Base-by-base conservation (phyloP, 495 filamentous ascomycete genomes). In the Cryomyces antarcticus region DNA sequence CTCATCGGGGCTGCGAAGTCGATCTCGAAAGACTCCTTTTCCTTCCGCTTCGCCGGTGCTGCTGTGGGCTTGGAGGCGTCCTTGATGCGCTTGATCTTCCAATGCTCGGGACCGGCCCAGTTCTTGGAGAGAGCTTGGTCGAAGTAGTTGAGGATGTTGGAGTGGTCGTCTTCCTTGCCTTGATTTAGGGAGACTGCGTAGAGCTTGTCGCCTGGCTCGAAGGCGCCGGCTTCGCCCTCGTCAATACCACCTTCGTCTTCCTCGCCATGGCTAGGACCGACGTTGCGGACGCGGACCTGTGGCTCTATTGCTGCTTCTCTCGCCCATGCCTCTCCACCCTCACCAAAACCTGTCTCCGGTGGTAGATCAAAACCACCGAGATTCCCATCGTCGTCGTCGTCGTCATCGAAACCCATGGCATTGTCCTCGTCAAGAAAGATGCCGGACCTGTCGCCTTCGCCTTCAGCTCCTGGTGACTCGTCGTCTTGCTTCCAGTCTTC, bases 91-190 rank as follows among this genome's bases (percentile, higher is more conserved):
- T 82, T 70, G 52, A 99, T 96, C 50, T 87, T 75, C 89, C 89
- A 99, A 61, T 99, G 92, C 57, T 99, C 92, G 33, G 89, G 89
- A 39, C 85, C 92, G n/a, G 82, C 84, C 89, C 89, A 99, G 58
- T 94, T 96, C 68, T 92, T 93, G 51, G 81, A 75, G 28, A 94
- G 63, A 6, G 88, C 86, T 52, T 93, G 78, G 59, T 99, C 89
- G 55, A 99, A 99, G 62, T 95, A 99, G 52, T 79, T 80, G 12
- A 99, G 71, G 42, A 99, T 93, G 52, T 94, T 86, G 47, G 95
- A 84, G 51, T 89, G 82, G 40, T 79, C 69, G 31, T 73, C 69
- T 30, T 58, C 68, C 39, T 64, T 60, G 12, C 65, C 59, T 51
- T 78, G 75, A 17, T 71, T 71, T 59, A 93, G 71, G 6, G 80